These are phyloP conservation scores for Iodosphaeria phyllophila DNA, from an alignment of 2,329 filamentous ascomycete genomes.

Conservation along the genomic window DNA sequence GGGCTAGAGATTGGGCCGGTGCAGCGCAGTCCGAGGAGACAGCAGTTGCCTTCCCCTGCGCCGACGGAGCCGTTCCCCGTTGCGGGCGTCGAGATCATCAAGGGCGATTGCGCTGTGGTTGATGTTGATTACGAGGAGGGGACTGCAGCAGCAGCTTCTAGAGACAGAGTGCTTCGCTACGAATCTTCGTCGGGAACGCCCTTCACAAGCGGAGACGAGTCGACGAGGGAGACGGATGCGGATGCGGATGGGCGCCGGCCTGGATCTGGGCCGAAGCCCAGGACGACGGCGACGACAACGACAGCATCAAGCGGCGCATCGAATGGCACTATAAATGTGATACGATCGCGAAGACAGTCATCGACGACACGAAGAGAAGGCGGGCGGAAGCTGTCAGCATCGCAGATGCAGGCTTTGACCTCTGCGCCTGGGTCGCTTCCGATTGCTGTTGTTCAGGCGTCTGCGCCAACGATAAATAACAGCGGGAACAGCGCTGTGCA, in stretches of 20 bases:
- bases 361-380: conserved; percentile 19
- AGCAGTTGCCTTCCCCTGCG: too few species aligned
- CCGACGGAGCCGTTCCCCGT: too few species aligned
- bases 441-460: conserved; percentile 21
- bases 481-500: neutral
- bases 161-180: too few species aligned
- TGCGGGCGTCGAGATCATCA: too few species aligned
- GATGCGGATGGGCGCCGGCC: neutral
- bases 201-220: conserved; percentile 1
- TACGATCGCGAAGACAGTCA: conserved; percentile 7
- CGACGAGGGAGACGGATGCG: conserved; percentile 1
- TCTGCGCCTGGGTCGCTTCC: conserved; percentile 39
- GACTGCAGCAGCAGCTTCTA: too few species aligned
- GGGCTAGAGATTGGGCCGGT: too few species aligned
- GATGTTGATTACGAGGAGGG: too few species aligned
- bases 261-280: neutral
- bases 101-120: too few species aligned
- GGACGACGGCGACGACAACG: neutral
- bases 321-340: conserved; percentile 6
- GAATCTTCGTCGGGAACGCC: too few species aligned
- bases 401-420: conserved; percentile 38
- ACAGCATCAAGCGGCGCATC: neutral
- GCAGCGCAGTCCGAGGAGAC: too few species aligned
- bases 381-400: conserved; percentile 34
- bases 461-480: too few species aligned